Conservation (phyloP, 2,329 filamentous ascomycete genomes). For the Achaetomium macrosporum region DNA sequence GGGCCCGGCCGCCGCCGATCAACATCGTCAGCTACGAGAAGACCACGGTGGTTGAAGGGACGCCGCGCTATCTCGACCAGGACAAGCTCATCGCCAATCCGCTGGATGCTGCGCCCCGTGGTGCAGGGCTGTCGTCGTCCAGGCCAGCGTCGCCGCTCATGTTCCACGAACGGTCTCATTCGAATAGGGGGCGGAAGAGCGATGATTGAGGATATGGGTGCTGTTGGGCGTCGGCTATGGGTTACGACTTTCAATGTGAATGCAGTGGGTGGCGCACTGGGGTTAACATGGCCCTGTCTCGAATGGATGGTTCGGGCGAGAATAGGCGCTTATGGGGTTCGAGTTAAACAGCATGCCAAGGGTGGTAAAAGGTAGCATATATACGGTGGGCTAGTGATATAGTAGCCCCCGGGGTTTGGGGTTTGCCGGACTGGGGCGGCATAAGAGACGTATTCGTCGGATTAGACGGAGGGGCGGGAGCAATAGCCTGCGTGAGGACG, state of each 20-base stretch:
- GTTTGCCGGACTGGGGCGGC: background rate
- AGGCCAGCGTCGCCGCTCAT: constrained; percentile 42
- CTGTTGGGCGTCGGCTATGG: background rate
- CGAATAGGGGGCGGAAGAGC: constrained; percentile 34
- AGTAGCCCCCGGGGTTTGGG: constrained; percentile 4
- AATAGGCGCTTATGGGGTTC: no score
- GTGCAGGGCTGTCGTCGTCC: constrained; percentile 39
- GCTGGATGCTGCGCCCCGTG: constrained; percentile 32
- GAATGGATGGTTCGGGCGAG: background rate
- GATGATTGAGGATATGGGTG: constrained; percentile 31
- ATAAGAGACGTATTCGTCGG: background rate
- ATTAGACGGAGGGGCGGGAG: no score
- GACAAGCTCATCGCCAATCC: constrained; percentile 36
- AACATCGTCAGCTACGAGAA: constrained; percentile 74
- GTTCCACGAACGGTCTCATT: constrained; percentile 32
- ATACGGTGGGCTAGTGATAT: constrained; percentile 4
- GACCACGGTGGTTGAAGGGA: constrained; percentile 54
- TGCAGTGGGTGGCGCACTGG: background rate
- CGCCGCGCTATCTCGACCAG: constrained; percentile 32
- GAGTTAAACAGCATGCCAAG: background rate
- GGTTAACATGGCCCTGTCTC: background rate
- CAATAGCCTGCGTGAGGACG: background rate
- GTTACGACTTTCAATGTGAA: background rate
- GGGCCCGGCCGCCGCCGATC: constrained; percentile 58
- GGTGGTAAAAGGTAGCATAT: background rate